Base-by-base conservation (phyloP, 306 rosid genomes). In the Albizia julibrissin region DNA sequence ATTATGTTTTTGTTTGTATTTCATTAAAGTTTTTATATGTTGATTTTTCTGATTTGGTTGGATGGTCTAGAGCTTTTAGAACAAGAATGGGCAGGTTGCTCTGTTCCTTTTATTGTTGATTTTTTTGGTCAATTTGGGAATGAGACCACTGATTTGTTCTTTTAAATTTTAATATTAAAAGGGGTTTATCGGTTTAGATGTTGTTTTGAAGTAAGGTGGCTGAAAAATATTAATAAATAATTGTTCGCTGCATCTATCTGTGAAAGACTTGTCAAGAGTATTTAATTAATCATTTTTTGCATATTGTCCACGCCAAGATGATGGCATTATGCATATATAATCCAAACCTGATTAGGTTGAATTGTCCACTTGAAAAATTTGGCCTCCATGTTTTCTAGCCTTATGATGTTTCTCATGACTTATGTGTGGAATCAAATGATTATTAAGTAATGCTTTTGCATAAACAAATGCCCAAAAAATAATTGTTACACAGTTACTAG, bases 121-220 rank as follows among this genome's bases (percentile, higher is more conserved):
- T 61, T 46, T 31, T 42, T 11, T 21, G 10, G 26, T 22, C 56
- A 69, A 68, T 47, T 31, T 43, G 33, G 74, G 22, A 44, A 39
- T 69, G 52, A 43, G 83, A 58, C 50, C 75, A 59, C 39, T 67
- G 73, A 29, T 79, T 75, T 84, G 80, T 87, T 75, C 71, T 64
- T 9, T 47, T 70, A 22, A n/a, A 58, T 84, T 75, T 54, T 80
- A 77, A 49, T 75, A 56, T 56, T 71, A 75, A 34, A 13, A 42
- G 8, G 61, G 31, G 6, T 75, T 75, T 37, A 86, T 85, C 85
- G 76, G 83, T 61, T 85, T 81, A 54, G 79, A 77, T 80, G 84
- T 79, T 86, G 86, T 85, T 86, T 86, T 80, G 22, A 72, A 67
- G 91, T 84, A 79, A 86, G 89, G 77, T 78, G 62, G 64, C 19